Conservation (phyloP, 2,329 filamentous ascomycete genomes). For the Falciphora oryzae region DNA sequence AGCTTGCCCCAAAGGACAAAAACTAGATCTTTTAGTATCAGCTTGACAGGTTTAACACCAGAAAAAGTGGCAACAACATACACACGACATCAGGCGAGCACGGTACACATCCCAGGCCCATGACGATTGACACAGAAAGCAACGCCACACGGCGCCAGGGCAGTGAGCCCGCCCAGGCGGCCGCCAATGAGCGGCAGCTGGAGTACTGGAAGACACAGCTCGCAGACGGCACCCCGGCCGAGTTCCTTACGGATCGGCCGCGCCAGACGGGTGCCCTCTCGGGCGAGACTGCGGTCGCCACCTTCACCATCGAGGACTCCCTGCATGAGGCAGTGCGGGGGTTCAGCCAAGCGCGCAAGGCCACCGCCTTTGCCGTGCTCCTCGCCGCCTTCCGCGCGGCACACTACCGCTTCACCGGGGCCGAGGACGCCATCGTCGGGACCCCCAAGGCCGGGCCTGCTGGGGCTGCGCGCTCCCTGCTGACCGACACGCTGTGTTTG, state of each 20-base stretch:
- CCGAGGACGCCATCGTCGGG: conserved; percentile 7
- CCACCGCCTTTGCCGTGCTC: conserved; percentile 28
- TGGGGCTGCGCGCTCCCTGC: background rate
- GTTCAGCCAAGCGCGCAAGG: background rate
- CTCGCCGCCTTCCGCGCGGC: conserved; percentile 27
- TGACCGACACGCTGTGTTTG: background rate
- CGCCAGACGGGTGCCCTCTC: background rate
- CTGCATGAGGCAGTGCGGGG: background rate
- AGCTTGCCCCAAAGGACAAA: too few species aligned
- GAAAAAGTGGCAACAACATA: too few species aligned
- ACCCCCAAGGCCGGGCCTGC: background rate
- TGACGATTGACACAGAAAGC: too few species aligned
- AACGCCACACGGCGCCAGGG: too few species aligned
- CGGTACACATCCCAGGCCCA: too few species aligned
- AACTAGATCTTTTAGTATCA: too few species aligned
- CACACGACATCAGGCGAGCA: too few species aligned
- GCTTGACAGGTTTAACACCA: too few species aligned
- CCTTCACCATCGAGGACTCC: background rate
- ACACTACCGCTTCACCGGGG: conserved; percentile 20
- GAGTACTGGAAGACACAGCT: background rate
- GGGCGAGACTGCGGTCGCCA: too few species aligned
- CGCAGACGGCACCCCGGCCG: background rate
- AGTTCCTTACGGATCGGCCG: background rate
- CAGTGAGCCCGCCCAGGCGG: background rate
- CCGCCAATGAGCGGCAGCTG: background rate